Percentiles rank a stretch among this genome's conserved stretches.
Conservation (phyloP, 257 asterid genomes). For the Salvia rosmarinus region DNA sequence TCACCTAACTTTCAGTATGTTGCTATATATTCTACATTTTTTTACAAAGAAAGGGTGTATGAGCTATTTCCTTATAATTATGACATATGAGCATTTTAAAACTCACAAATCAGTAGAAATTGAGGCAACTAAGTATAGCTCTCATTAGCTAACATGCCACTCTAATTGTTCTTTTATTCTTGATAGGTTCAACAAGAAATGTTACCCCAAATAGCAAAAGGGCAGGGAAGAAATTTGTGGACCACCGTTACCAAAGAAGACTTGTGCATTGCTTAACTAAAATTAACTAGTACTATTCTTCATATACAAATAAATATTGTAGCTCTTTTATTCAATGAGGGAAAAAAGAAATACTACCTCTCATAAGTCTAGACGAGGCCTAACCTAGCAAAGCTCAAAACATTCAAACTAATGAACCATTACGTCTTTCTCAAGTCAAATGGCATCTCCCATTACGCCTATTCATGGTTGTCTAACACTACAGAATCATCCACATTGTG, state of each 20-base stretch:
- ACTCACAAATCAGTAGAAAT: not conserved
- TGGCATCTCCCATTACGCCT: slow-evolving; percentile 5
- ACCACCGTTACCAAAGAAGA: no score
- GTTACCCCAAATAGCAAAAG: no score
- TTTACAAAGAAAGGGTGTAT: not conserved
- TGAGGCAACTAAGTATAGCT: not conserved
- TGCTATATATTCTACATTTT: not conserved
- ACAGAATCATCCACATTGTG: not conserved
- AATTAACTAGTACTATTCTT: no score
- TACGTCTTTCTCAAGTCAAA: slow-evolving; percentile 10
- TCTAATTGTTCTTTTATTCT: not conserved
- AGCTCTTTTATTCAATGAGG: no score
- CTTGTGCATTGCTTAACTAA: no score
- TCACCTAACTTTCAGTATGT: not conserved
- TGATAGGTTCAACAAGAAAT: no score
- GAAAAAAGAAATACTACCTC: no score
- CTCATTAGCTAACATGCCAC: not conserved
- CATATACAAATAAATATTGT: no score
- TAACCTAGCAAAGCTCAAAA: not conserved
- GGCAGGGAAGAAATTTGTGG: no score
- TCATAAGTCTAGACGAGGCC: no score
- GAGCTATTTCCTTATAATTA: not conserved
- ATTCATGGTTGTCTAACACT: not conserved
- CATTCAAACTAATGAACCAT: not conserved
- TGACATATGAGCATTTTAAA: not conserved